Evolutionary conservation across 495 filamentous ascomycete species (phyloP).

Genomic region (Chaetomium cochliodes): DNA sequence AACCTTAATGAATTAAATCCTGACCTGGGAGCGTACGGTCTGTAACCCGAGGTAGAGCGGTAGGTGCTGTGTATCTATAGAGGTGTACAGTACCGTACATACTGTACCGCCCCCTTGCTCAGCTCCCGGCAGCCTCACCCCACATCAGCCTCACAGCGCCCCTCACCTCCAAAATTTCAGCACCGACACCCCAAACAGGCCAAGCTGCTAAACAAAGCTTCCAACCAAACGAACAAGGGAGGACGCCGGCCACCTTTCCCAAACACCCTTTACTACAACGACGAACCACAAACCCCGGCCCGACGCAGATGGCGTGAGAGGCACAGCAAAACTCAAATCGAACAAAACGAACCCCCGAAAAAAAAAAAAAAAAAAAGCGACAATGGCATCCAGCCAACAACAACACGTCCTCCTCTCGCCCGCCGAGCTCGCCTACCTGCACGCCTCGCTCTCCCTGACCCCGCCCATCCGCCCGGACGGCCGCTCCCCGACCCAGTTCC

Average conservation of each 20-base stretch:
- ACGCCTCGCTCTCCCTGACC: slow-evolving; percentile 72
- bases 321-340: too few relatives aligned
- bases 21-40: too few relatives aligned
- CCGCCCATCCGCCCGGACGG: slow-evolving; percentile 90
- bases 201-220: slow-evolving; percentile 2
- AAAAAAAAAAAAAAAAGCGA: background rate
- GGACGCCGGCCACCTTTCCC: too few relatives aligned
- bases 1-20: too few relatives aligned
- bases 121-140: background rate
- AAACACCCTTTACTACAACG: too few relatives aligned
- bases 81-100: too few relatives aligned
- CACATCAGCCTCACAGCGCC: slow-evolving; percentile 6
- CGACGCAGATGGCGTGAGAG: background rate
- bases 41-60: too few relatives aligned
- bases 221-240: background rate
- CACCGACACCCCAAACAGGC: background rate
- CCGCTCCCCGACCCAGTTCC: slow-evolving; percentile 81
- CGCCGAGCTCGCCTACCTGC: slow-evolving; percentile 93
- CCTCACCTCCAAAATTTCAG: slow-evolving; percentile 9
- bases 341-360: background rate
- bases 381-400: slow-evolving; percentile 45
- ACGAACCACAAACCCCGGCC: background rate
- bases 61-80: too few relatives aligned
- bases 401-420: slow-evolving; percentile 74
- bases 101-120: too few relatives aligned